A percentile compares a stretch with the other conserved stretches of the same genome.
phyloP scores from a whole-genome alignment of 2,329 filamentous ascomycete species.

The Calonectria pauciramosa region DNA sequence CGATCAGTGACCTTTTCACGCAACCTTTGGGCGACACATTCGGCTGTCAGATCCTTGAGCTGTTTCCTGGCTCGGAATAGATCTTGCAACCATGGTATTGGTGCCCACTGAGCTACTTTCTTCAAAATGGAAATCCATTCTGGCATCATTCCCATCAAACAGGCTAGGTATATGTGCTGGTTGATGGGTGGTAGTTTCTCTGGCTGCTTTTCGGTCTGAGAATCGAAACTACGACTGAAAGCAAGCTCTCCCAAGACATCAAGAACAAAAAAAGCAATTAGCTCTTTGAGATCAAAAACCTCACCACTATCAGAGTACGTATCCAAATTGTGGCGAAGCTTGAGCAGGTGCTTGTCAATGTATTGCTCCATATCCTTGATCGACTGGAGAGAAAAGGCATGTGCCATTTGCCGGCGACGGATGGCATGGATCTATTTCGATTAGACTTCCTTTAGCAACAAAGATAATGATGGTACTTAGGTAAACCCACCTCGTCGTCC shows the following conservation, averaged over 20 bases:
- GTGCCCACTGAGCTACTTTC: not conserved
- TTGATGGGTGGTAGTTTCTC: conserved; percentile 10
- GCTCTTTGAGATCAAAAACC: conserved; percentile 21
- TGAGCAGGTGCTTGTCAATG: conserved; percentile 15
- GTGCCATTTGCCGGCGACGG: conserved; percentile 24
- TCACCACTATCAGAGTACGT: not conserved
- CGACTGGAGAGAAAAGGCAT: conserved; percentile 16
- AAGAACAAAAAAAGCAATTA: conserved; percentile 20
- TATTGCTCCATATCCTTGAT: conserved; percentile 17
- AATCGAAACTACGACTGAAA: conserved; percentile 12
- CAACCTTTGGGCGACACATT: conserved; percentile 11
- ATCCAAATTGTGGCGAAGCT: conserved; percentile 13
- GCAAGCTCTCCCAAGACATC: conserved; percentile 20
- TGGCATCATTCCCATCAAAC: conserved; percentile 20
- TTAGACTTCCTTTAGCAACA: not conserved
- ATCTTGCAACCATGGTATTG: conserved; percentile 1
- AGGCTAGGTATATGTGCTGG: conserved; percentile 14
- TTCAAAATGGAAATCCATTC: not conserved
- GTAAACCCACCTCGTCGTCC: not conserved
- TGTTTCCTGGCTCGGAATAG: conserved; percentile 14
- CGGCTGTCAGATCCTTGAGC: conserved; percentile 12
- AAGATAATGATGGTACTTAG: not conserved
- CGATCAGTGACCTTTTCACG: not conserved
- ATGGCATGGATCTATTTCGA: conserved; percentile 7
- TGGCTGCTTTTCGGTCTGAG: not conserved